Conservation (phyloP, 202 grass and related monocot species). For the Brachypodium distachyon region DNA sequence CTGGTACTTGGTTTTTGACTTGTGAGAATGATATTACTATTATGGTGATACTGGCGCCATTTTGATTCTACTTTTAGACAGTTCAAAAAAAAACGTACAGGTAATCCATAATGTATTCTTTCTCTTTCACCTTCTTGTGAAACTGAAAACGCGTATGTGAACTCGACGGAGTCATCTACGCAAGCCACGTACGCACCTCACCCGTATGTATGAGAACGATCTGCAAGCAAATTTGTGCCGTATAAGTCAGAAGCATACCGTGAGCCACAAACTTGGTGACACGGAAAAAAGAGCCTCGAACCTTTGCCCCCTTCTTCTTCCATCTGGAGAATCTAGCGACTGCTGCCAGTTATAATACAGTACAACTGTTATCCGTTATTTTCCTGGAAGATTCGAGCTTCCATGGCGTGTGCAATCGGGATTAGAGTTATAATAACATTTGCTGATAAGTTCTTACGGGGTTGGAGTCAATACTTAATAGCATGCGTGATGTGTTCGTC, state of each 20-base stretch:
- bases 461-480: neutral
- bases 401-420: neutral
- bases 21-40: neutral
- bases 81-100: neutral
- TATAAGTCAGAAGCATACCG: conserved; percentile 18
- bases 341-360: neutral
- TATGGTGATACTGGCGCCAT: neutral
- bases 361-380: neutral
- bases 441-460: neutral
- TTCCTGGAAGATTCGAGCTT: neutral
- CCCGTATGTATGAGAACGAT: neutral
- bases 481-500: neutral
- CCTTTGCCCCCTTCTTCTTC: neutral
- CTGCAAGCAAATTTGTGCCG: conserved; percentile 5
- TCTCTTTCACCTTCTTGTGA: neutral
- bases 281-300: neutral
- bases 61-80: neutral
- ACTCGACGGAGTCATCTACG: neutral
- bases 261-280: conserved; percentile 4
- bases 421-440: neutral
- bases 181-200: neutral
- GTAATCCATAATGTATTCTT: neutral
- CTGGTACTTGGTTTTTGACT: neutral
- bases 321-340: conserved; percentile 3
- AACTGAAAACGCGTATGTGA: neutral